These are phyloP conservation scores for Neocucurbitaria cava DNA, from an alignment of 2,329 filamentous ascomycete genomes.

Conservation along the genomic window DNA sequence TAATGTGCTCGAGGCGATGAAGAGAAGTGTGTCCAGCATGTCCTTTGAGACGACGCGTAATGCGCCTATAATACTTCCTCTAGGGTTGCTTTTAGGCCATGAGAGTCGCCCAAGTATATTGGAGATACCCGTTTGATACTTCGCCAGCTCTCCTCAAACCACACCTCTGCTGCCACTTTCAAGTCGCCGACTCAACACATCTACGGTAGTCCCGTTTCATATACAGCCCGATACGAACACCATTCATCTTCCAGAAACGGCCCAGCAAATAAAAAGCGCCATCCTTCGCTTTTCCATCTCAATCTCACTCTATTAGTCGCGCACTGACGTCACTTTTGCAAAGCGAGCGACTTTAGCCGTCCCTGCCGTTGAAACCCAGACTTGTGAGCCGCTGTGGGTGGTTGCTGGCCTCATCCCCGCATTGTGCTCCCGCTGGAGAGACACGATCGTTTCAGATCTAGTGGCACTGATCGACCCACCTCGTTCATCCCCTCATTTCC, in stretches of 20 bases:
- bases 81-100: no score
- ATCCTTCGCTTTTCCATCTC: constrained; percentile 1
- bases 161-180: no score
- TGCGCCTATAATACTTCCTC: no score
- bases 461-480: background rate
- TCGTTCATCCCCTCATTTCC: constrained; percentile 14
- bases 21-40: no score
- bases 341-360: constrained; percentile 1
- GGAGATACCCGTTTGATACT: no score
- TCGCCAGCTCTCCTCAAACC: no score
- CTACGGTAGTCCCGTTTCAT: background rate
- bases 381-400: background rate
- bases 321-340: constrained; percentile 11
- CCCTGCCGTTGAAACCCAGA: constrained; percentile 3
- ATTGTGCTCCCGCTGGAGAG: background rate
- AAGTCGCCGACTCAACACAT: background rate
- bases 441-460: constrained; percentile 5
- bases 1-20: no score
- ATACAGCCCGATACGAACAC: background rate
- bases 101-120: no score
- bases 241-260: background rate
- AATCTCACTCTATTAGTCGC: constrained; percentile 3
- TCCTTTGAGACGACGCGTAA: no score
- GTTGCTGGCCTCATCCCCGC: constrained; percentile 4
- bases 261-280: background rate